These are phyloP conservation scores for Podospora tetraspora DNA, from an alignment of 495 filamentous ascomycete species.

Conservation along the genomic window DNA sequence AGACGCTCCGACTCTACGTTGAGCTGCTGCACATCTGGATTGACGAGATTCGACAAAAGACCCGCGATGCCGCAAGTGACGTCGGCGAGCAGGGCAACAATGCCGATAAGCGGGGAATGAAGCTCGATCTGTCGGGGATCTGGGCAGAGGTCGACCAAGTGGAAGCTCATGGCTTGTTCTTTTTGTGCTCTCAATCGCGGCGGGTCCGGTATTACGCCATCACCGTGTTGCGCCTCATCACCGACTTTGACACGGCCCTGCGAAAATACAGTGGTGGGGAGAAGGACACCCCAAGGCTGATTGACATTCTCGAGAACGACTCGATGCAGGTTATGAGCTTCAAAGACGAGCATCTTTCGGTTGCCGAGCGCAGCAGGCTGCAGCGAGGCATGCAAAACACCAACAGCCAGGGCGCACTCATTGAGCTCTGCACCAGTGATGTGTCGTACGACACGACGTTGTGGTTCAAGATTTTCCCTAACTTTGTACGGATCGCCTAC, in stretches of 20 bases:
- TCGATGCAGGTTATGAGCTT: slow-evolving; percentile 83
- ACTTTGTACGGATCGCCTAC: slow-evolving; percentile 84
- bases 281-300: slow-evolving; percentile 63
- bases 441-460: slow-evolving; percentile 89
- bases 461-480: slow-evolving; percentile 98
- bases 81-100: slow-evolving; percentile 52
- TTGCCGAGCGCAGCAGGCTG: slow-evolving; percentile 86
- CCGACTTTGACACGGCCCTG: slow-evolving; percentile 86
- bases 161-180: slow-evolving; percentile 96
- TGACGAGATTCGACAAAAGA: slow-evolving; percentile 87
- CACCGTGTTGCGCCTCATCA: slow-evolving; percentile 84
- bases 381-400: slow-evolving; percentile 86
- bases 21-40: slow-evolving; percentile 95
- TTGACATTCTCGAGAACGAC: slow-evolving; percentile 86
- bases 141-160: slow-evolving; percentile 93
- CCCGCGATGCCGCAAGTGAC: slow-evolving; percentile 63
- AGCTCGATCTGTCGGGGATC: slow-evolving; percentile 79
- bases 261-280: slow-evolving; percentile 55
- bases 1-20: slow-evolving; percentile 84
- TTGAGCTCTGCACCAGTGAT: slow-evolving; percentile 93
- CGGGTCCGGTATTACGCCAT: slow-evolving; percentile 86
- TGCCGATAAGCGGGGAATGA: slow-evolving; percentile 56
- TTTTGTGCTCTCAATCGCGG: slow-evolving; percentile 90
- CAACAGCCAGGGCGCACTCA: slow-evolving; percentile 75
- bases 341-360: slow-evolving; percentile 85